Base-by-base conservation (phyloP, 768 basidiomycete genomes). In the Suillus weaverae region DNA sequence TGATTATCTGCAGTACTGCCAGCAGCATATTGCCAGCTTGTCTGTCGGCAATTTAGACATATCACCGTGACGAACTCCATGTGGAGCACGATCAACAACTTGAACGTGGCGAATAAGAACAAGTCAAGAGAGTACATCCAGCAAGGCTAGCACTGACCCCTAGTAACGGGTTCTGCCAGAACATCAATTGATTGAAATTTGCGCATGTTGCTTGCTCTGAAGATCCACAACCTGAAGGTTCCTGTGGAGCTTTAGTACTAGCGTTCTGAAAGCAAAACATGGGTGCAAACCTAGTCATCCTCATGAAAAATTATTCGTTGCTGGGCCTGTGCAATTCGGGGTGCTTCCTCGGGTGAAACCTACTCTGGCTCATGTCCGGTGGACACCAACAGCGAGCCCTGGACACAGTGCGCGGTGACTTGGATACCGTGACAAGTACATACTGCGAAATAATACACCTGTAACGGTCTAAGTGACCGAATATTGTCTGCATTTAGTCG, bases 221-320 rank as follows among this genome's bases (percentile, higher is more conserved):
- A 26, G 6, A 16, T 50, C 48, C 26, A 26, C 26, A 26, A 26
- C 26, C 26, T n/a, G n/a, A 26, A 26, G 3, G 48, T 22, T 50
- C 26, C 43, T 20, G 43, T 44, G 9, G 16, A 44, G 20, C 43
- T 44, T 20, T n/a, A 44, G 43, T 44, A n/a, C 54, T n/a, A 7
- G n/a, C 54, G 6, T 36, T 7, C n/a, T n/a, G n/a, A n/a, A 16
- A 51, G 30, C 16, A 51, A 18, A 36, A 57, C 16, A 39, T n/a
- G 20, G 53, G 20, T 33, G 10, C 41, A 26, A 59, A 39, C 39
- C 44, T 68, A 85, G 60, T 84, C 81, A 62, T 86, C 85, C 64
- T 86, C 85, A 64, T 85, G 82, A 60, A 86, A 83, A 3, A 67
- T 73, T 63, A 86, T 81, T 53, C 73, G 79, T 33, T 77, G 76